Conservation (phyloP, 192 early-diverging fungal species). For the Coemansia sp. region DNA sequence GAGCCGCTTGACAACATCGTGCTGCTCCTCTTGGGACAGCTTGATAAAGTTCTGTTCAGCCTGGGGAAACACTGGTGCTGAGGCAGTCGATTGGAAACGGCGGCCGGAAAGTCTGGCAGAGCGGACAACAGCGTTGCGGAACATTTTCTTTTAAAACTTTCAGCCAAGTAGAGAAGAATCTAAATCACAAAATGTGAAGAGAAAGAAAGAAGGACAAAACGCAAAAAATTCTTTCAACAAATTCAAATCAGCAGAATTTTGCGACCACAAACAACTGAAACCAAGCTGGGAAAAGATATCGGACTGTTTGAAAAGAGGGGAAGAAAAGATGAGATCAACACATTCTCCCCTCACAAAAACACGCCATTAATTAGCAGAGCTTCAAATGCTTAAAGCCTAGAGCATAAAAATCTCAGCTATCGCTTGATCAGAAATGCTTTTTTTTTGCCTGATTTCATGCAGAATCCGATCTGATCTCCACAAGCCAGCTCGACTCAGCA, state of each 20-base stretch:
- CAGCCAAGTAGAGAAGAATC: slow-evolving; percentile 2
- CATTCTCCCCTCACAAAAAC: background rate
- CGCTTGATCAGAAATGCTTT: too few relatives aligned
- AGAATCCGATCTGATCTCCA: too few relatives aligned
- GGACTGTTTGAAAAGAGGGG: background rate
- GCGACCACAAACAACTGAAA: background rate
- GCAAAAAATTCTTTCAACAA: background rate
- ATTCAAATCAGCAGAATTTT: slow-evolving; percentile 2
- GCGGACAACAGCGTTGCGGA: slow-evolving; percentile 62
- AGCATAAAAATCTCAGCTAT: too few relatives aligned
- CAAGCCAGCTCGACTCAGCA: too few relatives aligned
- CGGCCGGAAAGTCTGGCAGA: slow-evolving; percentile 60
- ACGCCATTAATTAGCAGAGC: background rate
- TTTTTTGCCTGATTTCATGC: too few relatives aligned
- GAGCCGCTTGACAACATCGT: slow-evolving; percentile 75
- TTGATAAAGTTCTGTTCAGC: slow-evolving; percentile 61
- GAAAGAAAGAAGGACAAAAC: background rate
- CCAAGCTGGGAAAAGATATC: background rate
- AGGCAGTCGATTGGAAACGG: slow-evolving; percentile 57
- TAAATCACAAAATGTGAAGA: slow-evolving; percentile 9
- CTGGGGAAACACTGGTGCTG: slow-evolving; percentile 39
- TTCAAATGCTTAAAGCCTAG: too few relatives aligned
- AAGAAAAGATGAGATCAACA: background rate
- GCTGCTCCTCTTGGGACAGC: slow-evolving; percentile 79
- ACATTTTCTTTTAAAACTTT: slow-evolving; percentile 49